Evolutionary conservation across 345 rosid species (phyloP).

Genomic region (Citrus sp.): DNA sequence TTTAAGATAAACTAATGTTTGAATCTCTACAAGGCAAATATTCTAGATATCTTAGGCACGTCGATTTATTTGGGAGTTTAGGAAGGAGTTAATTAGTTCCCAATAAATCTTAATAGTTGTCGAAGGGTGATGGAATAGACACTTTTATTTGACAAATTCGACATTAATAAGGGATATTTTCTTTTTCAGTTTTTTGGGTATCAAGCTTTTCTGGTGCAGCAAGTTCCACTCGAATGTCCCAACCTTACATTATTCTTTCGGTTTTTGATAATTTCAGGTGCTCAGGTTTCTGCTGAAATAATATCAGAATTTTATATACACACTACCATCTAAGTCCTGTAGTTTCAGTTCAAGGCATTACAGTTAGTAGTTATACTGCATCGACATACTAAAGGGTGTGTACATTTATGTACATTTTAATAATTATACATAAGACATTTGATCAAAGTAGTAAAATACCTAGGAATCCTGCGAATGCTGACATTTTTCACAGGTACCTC

Average conservation of each 20-base stretch:
- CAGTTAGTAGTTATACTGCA: no score
- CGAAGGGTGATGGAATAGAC: background rate
- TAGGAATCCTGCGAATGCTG: constrained; percentile 55
- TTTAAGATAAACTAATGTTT: background rate
- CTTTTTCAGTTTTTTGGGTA: background rate
- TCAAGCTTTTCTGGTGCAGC: background rate
- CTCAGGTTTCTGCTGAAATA: background rate
- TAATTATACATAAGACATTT: background rate
- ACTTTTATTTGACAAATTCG: background rate
- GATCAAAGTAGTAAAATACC: constrained; percentile 28
- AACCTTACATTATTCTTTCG: background rate
- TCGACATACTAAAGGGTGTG: background rate
- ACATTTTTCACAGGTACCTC: constrained; percentile 54
- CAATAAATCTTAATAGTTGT: background rate
- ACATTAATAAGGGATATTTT: background rate
- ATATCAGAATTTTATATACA: background rate
- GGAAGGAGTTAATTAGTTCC: background rate
- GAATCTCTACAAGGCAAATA: no score
- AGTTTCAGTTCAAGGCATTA: background rate
- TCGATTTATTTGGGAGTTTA: background rate
- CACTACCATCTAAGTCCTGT: background rate
- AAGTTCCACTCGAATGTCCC: background rate
- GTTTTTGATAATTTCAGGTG: background rate
- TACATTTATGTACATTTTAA: background rate
- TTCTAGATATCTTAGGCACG: background rate